These are phyloP conservation scores for Astragalus membranaceus DNA, from an alignment of 306 rosid genomes.

Conservation along the genomic window DNA sequence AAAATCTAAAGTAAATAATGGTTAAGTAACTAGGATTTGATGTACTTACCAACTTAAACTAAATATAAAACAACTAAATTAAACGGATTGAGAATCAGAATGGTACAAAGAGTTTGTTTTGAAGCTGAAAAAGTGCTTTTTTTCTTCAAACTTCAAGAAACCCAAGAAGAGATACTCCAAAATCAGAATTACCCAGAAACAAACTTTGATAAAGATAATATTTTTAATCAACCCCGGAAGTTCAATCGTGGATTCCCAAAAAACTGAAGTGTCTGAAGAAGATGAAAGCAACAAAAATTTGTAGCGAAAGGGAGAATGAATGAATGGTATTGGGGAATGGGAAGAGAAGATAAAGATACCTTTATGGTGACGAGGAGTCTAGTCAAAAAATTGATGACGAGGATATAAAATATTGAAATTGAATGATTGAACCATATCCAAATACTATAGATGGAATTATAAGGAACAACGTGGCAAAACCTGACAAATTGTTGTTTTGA, in stretches of 20 bases:
- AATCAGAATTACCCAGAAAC: background rate
- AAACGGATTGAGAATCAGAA: background rate
- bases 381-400: background rate
- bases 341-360: background rate
- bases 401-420: background rate
- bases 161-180: background rate
- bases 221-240: background rate
- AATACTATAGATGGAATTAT: background rate
- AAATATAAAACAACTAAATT: background rate
- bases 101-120: background rate
- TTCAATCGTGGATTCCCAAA: background rate
- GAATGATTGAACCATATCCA: background rate
- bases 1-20: background rate
- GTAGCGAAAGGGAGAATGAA: background rate
- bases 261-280: background rate
- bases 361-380: background rate
- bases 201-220: background rate
- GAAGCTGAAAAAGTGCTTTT: background rate
- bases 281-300: background rate
- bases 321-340: background rate
- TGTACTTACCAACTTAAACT: background rate
- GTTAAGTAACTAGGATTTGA: background rate
- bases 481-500: background rate
- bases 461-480: background rate
- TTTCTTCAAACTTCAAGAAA: background rate